Conservation (phyloP, 192 early-diverging fungal genomes). For the Haplosporangium gracile region DNA sequence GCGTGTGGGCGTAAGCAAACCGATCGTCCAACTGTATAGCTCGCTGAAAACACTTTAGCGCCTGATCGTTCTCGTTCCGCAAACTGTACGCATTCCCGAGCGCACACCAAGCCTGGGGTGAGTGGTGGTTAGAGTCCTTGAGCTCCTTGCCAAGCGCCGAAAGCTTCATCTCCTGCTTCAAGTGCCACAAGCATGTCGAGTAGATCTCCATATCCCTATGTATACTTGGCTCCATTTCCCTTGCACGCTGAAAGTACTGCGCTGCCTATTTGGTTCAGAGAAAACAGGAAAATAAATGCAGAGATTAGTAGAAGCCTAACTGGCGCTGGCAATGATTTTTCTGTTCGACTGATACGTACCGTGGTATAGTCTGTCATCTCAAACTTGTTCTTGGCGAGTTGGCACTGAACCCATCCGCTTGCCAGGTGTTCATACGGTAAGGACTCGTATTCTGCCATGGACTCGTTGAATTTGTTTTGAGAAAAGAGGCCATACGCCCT, state of each 20-base stretch:
- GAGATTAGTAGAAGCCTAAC: neutral
- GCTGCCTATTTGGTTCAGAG: conserved; percentile 58
- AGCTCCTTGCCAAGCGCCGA: conserved; percentile 83
- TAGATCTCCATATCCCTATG: conserved; percentile 87
- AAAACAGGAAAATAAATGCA: neutral
- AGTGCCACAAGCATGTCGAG: conserved; percentile 90
- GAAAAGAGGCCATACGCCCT: conserved; percentile 39
- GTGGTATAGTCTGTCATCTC: conserved; percentile 55
- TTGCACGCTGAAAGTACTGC: conserved; percentile 64
- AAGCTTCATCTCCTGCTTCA: conserved; percentile 77
- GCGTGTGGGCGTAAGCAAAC: conserved; percentile 86
- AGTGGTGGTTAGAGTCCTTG: conserved; percentile 70
- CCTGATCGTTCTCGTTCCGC: conserved; percentile 79
- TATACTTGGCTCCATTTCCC: conserved; percentile 77
- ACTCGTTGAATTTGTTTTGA: conserved; percentile 38
- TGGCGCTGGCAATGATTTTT: no score
- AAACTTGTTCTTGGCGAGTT: conserved; percentile 57
- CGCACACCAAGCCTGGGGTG: conserved; percentile 87
- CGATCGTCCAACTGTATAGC: conserved; percentile 77
- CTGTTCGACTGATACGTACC: conserved; percentile 27
- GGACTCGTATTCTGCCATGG: conserved; percentile 32
- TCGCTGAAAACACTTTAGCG: conserved; percentile 81
- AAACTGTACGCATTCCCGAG: conserved; percentile 83
- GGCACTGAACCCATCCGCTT: conserved; percentile 57
- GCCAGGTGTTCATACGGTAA: conserved; percentile 44